These are phyloP conservation scores for Purpureocillium takamizusanense DNA, from an alignment of 2,329 filamentous ascomycete genomes.

Conservation along the genomic window DNA sequence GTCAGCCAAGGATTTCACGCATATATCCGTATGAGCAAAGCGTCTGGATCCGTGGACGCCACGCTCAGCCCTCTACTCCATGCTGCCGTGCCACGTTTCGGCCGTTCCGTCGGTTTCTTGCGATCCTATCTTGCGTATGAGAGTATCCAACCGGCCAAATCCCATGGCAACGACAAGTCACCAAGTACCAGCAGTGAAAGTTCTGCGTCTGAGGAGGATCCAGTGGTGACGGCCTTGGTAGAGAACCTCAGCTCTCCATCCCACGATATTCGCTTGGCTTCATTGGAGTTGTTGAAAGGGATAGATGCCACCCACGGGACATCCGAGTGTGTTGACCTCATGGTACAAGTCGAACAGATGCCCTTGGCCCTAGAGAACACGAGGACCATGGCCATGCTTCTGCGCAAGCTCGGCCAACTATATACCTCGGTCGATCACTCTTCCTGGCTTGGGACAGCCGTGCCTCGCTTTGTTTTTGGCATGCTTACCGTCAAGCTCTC, in stretches of 20 bases:
- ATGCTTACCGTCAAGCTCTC: conserved; percentile 78
- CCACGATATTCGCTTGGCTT: conserved; percentile 63
- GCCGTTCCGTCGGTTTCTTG: conserved; percentile 56
- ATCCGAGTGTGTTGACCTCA: conserved; percentile 32
- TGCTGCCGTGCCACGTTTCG: conserved; percentile 57
- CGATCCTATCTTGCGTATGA: conserved; percentile 53
- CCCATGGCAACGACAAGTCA: conserved; percentile 10
- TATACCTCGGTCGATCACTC: conserved; percentile 52
- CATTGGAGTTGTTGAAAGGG: conserved; percentile 61
- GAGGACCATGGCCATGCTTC: conserved; percentile 72
- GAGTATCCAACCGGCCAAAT: conserved; percentile 11
- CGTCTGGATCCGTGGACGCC: conserved; percentile 47
- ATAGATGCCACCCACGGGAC: conserved; percentile 29
- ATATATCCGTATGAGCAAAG: conserved; percentile 57
- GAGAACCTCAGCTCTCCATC: conserved; percentile 68
- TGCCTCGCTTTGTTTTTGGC: conserved; percentile 81
- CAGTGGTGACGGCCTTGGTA: conserved; percentile 56
- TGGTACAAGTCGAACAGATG: conserved; percentile 72
- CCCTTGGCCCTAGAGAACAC: conserved; percentile 68
- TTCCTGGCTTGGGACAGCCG: conserved; percentile 59
- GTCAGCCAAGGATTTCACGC: conserved; percentile 66
- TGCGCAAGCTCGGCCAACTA: conserved; percentile 62
- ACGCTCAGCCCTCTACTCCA: conserved; percentile 57
- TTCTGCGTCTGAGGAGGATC: conserved; percentile 40
- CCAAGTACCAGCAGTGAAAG: conserved; percentile 32